Conservation (phyloP, 768 basidiomycete genomes). For the Lactifluus volemus region DNA sequence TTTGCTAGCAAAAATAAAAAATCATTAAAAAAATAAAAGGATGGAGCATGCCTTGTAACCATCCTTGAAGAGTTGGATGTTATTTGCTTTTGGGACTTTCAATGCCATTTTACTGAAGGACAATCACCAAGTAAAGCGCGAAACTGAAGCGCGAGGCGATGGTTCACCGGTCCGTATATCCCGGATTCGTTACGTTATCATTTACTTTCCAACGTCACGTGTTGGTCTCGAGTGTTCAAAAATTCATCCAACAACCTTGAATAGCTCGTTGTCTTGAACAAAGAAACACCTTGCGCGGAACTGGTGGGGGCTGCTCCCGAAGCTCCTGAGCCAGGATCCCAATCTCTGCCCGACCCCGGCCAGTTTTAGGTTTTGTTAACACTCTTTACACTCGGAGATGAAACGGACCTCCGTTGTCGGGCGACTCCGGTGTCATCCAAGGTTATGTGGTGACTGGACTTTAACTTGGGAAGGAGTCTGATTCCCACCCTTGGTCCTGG, state of each 20-base stretch:
- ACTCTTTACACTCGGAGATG: neutral
- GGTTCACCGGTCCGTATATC: neutral
- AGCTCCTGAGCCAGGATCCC: neutral
- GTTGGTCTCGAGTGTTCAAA: no score
- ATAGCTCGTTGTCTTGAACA: neutral
- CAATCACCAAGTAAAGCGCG: neutral
- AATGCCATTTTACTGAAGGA: slow-evolving; percentile 56
- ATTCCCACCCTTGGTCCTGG: neutral
- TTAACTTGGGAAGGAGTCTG: neutral
- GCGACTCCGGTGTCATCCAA: neutral
- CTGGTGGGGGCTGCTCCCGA: neutral
- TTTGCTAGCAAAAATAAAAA: slow-evolving; percentile 37
- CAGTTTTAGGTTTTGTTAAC: neutral
- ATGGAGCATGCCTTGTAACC: slow-evolving; percentile 72
- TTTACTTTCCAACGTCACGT: neutral
- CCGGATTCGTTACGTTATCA: neutral
- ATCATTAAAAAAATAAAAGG: neutral
- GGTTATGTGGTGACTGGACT: neutral
- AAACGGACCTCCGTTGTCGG: neutral
- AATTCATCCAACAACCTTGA: no score
- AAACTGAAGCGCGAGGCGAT: neutral
- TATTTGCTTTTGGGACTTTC: slow-evolving; percentile 86
- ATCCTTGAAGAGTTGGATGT: slow-evolving; percentile 91
- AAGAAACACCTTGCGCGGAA: neutral
- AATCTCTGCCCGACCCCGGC: neutral